phyloP scores from a whole-genome alignment of 768 basidiomycete genomes.

The Mycena galericulata region DNA sequence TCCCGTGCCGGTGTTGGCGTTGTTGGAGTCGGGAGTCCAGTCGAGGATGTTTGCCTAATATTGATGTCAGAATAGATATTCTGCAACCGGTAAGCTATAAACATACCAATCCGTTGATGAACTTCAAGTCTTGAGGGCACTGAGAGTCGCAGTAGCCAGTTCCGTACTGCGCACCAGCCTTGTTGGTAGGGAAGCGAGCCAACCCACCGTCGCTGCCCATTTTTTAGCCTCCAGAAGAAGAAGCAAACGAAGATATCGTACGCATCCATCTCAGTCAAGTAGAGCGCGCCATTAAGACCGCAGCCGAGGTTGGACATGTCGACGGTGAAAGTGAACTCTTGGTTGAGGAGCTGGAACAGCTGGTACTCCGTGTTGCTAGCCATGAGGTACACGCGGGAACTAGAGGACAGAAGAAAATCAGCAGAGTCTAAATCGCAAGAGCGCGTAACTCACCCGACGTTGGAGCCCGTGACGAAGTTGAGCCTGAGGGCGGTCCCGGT shows the following conservation, averaged over 20 bases:
- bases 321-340: conserved; percentile 71
- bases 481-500: conserved; percentile 58
- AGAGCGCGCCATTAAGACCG: not conserved
- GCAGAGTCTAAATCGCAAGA: conserved; percentile 12
- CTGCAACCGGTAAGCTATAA: no score
- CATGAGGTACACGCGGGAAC: conserved; percentile 62
- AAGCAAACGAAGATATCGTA: no score
- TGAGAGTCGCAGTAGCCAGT: conserved; percentile 76
- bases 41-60: conserved; percentile 15
- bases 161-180: conserved; percentile 64
- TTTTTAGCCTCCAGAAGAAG: not conserved
- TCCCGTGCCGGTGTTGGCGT: conserved; percentile 61
- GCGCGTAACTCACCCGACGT: not conserved
- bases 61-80: no score
- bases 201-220: conserved; percentile 12
- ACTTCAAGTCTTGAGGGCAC: conserved; percentile 71
- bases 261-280: not conserved
- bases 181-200: not conserved
- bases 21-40: conserved; percentile 46
- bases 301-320: conserved; percentile 5
- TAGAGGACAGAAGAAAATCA: conserved; percentile 47
- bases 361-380: conserved; percentile 56
- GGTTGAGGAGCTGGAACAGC: conserved; percentile 64
- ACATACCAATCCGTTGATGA: conserved; percentile 60
- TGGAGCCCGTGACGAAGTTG: conserved; percentile 53